Percentiles rank a stretch among this genome's conserved stretches.
phyloP scores from a whole-genome alignment of 163 green algal species.

The Chlamydomonas reinhardtii region DNA sequence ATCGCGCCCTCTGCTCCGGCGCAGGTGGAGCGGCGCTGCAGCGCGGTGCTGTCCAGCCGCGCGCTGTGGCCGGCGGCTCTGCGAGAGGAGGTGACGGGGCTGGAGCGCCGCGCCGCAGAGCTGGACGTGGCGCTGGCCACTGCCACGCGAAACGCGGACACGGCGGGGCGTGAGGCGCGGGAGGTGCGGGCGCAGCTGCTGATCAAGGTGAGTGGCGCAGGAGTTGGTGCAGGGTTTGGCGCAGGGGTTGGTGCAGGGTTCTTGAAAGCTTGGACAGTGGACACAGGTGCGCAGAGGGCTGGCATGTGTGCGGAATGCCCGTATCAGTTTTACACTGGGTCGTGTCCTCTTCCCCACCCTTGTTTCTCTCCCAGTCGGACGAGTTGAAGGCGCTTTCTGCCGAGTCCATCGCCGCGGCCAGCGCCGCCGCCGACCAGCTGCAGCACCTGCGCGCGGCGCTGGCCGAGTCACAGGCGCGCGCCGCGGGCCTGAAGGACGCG shows the following conservation, averaged over 20 bases:
- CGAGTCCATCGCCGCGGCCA: background rate
- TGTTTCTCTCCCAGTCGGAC: background rate
- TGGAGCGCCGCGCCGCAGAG: conserved; percentile 22
- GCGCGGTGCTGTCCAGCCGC: conserved; percentile 4
- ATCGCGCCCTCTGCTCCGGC: too few relatives aligned
- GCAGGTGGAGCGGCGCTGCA: conserved; percentile 17
- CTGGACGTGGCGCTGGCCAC: conserved; percentile 37
- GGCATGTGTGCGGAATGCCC: too few relatives aligned
- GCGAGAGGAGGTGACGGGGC: conserved; percentile 16
- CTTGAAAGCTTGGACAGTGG: conserved; percentile 37
- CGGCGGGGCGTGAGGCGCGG: background rate
- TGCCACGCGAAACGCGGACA: background rate
- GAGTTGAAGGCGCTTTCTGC: background rate
- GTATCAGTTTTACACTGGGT: too few relatives aligned
- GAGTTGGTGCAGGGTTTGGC: conserved; percentile 32
- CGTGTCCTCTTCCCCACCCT: conserved; percentile 15
- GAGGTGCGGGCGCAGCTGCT: conserved; percentile 27
- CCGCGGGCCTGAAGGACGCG: background rate
- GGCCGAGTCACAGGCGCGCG: conserved; percentile 28
- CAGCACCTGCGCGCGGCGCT: conserved; percentile 22
- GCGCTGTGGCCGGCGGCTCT: conserved; percentile 37
- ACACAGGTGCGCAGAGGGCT: background rate
- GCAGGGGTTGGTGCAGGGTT: conserved; percentile 43
- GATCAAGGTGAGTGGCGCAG: conserved; percentile 39
- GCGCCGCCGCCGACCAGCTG: conserved; percentile 1